Conservation (phyloP, 2,329 filamentous ascomycete genomes). For the Aspergillus tanneri region DNA sequence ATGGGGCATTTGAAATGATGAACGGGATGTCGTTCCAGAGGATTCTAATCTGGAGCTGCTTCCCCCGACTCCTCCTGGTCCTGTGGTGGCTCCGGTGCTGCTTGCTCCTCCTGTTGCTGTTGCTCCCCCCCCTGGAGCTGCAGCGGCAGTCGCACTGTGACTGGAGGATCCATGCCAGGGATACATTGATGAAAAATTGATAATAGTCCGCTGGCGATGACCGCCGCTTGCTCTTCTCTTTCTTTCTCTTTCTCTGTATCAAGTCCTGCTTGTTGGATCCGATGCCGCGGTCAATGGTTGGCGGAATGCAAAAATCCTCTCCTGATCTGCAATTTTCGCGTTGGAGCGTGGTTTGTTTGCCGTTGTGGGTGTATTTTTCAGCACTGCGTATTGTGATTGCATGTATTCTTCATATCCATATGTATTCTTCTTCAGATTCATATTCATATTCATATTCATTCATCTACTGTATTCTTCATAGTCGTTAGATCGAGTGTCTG, state of each 20-base stretch:
- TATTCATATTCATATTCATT: too few relatives aligned
- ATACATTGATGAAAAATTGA: slow-evolving; percentile 15
- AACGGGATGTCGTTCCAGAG: slow-evolving; percentile 12
- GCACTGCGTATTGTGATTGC: neutral
- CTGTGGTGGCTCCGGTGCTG: slow-evolving; percentile 6
- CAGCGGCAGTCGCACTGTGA: slow-evolving; percentile 2
- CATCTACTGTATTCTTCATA: neutral
- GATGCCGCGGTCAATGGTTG: neutral
- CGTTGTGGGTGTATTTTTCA: slow-evolving; percentile 10
- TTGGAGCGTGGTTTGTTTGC: neutral
- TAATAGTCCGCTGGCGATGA: too few relatives aligned
- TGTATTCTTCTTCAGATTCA: too few relatives aligned
- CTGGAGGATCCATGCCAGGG: slow-evolving; percentile 18
- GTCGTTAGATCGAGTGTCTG: neutral
- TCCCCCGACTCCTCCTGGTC: neutral
- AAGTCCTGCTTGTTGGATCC: too few relatives aligned
- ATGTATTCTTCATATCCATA: too few relatives aligned
- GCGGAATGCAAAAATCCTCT: neutral
- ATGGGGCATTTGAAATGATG: slow-evolving; percentile 24
- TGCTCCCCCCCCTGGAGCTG: neutral
- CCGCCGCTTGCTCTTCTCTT: too few relatives aligned
- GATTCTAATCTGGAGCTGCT: slow-evolving; percentile 12
- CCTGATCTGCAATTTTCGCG: slow-evolving; percentile 11
- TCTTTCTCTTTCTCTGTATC: too few relatives aligned
- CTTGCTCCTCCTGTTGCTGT: slow-evolving; percentile 1